Base-by-base conservation (phyloP, 768 basidiomycete genomes). In the Rhizopogon vinicolor region DNA sequence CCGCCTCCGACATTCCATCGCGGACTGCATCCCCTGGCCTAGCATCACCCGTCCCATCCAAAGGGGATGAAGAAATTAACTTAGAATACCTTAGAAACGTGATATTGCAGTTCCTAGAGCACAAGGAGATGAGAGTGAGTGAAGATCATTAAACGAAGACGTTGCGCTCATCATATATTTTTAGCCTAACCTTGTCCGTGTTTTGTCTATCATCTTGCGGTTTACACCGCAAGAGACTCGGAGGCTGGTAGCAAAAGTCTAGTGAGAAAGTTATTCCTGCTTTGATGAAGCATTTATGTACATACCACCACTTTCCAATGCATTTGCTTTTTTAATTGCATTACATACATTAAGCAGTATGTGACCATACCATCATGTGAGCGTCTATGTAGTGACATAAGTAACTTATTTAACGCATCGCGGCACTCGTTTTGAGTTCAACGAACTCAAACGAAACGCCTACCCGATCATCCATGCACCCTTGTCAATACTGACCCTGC, bases 191-290 rank as follows among this genome's bases (percentile, higher is more conserved):
- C 84, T 99, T 33, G 85, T 98, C 28, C 82, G 88, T 53, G 95
- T 99, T 2, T 68, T 98, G 42, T 93, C 93, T 1, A 93, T 93
- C 40, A 93, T 98, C 48, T 71, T 98, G 40, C 89, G 84, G 41
- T 98, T 99, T 64, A 98, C 96, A 1, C 96, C 96, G 1, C 91
- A 95, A 63, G 96, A 98, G 69, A 91, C 92, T 3, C 79, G 96
- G 29, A 77, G 95, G 44, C 76, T 98, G 40, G 82, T 94, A 55
- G 86, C 95, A 8, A 97, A 95, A 76, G 88, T 94, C 33, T 88
- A 72, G 68, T 39, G 3, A 19, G 51, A 25, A 14, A 33, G 44
- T 41, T 42, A 55, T 56, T 8, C 31, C 25, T 55, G 35, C 25
- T 19, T 29, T 12, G 13, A 28, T 25, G 16, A 28, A 29, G 31